phyloP scores from a whole-genome alignment of 2,329 filamentous ascomycete species.

The Fusarium buharicum region DNA sequence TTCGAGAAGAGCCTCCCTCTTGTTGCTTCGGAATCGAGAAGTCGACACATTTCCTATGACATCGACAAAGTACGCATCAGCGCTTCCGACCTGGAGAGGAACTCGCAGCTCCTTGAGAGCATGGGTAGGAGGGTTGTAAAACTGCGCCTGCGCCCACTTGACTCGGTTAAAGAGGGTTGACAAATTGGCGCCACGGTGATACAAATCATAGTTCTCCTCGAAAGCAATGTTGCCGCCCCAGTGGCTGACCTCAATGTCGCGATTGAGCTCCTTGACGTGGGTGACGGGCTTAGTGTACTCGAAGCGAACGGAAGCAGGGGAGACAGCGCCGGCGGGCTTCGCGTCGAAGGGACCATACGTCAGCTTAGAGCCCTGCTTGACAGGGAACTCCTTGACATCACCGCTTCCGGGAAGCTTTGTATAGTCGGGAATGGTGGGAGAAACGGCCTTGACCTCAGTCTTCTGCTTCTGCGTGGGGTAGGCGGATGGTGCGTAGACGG shows the following conservation, averaged over 20 bases:
- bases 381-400: conserved; percentile 72
- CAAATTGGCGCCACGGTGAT: conserved; percentile 85
- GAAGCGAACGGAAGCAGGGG: conserved; percentile 84
- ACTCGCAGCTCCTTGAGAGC: conserved; percentile 86
- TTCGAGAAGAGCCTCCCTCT: conserved; percentile 83
- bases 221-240: conserved; percentile 98
- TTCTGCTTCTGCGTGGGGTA: conserved; percentile 94
- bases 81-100: conserved; percentile 80
- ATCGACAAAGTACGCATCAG: conserved; percentile 93
- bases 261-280: conserved; percentile 81
- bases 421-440: conserved; percentile 82
- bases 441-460: conserved; percentile 92
- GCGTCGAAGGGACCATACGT: conserved; percentile 91
- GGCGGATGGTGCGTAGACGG: conserved; percentile 82
- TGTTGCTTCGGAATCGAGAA: conserved; percentile 82
- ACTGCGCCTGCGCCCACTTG: conserved; percentile 77
- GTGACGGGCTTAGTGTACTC: conserved; percentile 94
- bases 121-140: conserved; percentile 79
- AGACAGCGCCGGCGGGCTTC: conserved; percentile 77
- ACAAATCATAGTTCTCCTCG: conserved; percentile 91
- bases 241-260: conserved; percentile 94
- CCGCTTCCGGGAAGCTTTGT: conserved; percentile 73
- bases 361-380: conserved; percentile 85
- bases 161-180: conserved; percentile 78
- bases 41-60: conserved; percentile 98